These are phyloP conservation scores for Botrytis galanthina DNA, from an alignment of 2,329 filamentous ascomycete species.

Conservation along the genomic window DNA sequence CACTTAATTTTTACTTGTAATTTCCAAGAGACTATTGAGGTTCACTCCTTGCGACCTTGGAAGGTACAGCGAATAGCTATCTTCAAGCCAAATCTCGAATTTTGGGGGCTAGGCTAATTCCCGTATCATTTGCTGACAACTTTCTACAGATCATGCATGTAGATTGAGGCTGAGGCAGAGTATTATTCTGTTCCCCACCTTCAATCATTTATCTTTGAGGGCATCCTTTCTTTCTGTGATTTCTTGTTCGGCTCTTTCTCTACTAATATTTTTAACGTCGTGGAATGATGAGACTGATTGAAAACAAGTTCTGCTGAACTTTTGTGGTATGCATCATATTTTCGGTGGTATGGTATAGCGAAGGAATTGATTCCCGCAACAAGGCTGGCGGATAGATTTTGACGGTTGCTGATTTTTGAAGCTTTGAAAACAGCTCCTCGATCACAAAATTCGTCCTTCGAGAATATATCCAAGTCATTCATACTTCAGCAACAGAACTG, in stretches of 20 bases:
- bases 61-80: not conserved
- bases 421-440: not conserved
- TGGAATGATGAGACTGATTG: not conserved
- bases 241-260: not conserved
- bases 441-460: not conserved
- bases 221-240: not conserved
- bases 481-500: not conserved
- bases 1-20: not conserved
- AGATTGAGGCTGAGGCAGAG: not conserved
- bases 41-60: not conserved
- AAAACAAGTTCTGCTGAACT: not conserved
- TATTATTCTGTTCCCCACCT: not conserved
- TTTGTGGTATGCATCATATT: not conserved
- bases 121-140: not conserved
- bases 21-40: not conserved
- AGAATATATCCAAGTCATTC: fast-evolving
- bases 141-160: not conserved
- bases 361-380: not conserved
- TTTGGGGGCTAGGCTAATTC: not conserved
- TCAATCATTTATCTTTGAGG: not conserved
- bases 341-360: too few species aligned
- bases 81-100: not conserved
- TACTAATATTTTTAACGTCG: not conserved
- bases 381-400: not conserved
- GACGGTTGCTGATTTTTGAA: not conserved